Evolutionary conservation across 768 basidiomycete genomes (phyloP).

Genomic region (Phanerochaete carnosa): DNA sequence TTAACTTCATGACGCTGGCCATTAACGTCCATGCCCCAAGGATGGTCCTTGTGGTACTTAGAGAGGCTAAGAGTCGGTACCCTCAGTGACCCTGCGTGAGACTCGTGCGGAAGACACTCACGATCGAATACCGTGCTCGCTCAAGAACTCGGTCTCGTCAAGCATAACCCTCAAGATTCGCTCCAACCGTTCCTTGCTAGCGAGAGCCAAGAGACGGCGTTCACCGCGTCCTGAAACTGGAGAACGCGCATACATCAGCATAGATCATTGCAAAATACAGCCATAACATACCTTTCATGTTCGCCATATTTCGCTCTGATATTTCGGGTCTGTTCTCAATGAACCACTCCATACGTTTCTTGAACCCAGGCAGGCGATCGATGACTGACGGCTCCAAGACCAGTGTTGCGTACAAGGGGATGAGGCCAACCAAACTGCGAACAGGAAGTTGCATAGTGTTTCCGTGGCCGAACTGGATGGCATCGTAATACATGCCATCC

Average conservation of each 20-base stretch:
- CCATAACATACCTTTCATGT: conserved; percentile 71
- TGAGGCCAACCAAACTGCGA: conserved; percentile 94
- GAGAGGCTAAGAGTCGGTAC: conserved; percentile 57
- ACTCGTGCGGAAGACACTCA: conserved; percentile 37
- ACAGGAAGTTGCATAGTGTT: conserved; percentile 89
- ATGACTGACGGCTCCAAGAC: conserved; percentile 88
- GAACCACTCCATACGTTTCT: conserved; percentile 99
- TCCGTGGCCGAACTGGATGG: conserved; percentile 82
- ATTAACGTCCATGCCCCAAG: conserved; percentile 94
- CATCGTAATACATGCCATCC: conserved; percentile 99
- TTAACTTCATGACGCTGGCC: conserved; percentile 88
- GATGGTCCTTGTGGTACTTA: conserved; percentile 83
- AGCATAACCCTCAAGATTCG: conserved; percentile 94
- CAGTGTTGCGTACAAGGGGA: conserved; percentile 92
- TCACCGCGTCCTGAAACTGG: conserved; percentile 71
- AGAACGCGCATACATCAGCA: neutral
- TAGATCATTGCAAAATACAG: neutral
- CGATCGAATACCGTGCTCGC: conserved; percentile 95
- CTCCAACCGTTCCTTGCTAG: conserved; percentile 86
- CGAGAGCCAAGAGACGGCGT: conserved; percentile 83
- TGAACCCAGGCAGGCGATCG: conserved; percentile 95
- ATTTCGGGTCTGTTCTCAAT: conserved; percentile 88
- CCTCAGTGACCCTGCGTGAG: neutral
- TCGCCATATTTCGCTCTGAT: conserved; percentile 90
- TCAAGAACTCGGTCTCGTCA: conserved; percentile 95